phyloP scores from a whole-genome alignment of 2,329 filamentous ascomycete genomes.

The Diaporthe sp. region DNA sequence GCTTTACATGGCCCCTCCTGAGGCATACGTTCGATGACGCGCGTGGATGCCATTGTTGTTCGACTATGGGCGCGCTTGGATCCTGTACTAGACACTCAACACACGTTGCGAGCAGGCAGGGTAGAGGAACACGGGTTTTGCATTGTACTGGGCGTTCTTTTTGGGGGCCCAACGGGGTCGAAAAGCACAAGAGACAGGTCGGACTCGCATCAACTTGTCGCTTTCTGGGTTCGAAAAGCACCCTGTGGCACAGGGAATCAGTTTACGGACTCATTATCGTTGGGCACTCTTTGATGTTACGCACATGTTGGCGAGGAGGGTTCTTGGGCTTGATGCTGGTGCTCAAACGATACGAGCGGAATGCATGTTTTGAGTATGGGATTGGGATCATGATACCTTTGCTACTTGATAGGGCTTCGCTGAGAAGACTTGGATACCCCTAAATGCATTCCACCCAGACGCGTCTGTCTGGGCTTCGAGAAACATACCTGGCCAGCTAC shows the following conservation, averaged over 20 bases:
- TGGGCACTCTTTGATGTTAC: neutral
- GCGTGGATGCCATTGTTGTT: neutral
- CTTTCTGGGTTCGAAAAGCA: neutral
- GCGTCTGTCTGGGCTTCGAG: neutral
- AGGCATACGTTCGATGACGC: slow-evolving; percentile 24
- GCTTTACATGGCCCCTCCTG: neutral
- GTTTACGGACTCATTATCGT: neutral
- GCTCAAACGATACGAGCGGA: slow-evolving; percentile 7
- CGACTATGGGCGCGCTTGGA: neutral
- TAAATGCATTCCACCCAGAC: slow-evolving; percentile 20
- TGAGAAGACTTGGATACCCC: slow-evolving; percentile 19
- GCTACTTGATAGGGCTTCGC: slow-evolving; percentile 1
- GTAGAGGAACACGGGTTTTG: neutral
- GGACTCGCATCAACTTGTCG: neutral
- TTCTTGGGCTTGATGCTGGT: slow-evolving; percentile 4
- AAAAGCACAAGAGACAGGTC: slow-evolving; percentile 15
- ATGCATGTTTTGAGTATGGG: slow-evolving; percentile 2
- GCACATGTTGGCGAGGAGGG: neutral
- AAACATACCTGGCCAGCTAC: neutral
- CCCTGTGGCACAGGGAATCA: neutral
- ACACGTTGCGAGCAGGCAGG: slow-evolving; percentile 22
- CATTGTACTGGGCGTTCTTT: slow-evolving; percentile 17
- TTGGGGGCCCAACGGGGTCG: neutral
- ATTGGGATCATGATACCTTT: slow-evolving; percentile 28
- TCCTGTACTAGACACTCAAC: slow-evolving; percentile 13